Evolutionary conservation across 805 yeast species (phyloP).

Genomic region (Candida manassasensis): DNA sequence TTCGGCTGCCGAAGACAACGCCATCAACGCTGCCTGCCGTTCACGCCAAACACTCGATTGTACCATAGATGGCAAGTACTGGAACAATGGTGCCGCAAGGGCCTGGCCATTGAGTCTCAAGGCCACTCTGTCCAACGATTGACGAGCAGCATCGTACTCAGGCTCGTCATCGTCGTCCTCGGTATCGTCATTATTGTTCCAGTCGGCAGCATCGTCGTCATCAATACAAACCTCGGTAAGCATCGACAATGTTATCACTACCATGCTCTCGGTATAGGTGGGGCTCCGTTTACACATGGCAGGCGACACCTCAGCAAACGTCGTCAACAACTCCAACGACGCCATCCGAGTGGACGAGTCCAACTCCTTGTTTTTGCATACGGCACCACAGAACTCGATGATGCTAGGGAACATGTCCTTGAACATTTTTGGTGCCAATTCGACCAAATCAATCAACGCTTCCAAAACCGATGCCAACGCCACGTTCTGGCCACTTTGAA

Average conservation of each 20-base stretch:
- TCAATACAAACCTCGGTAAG: conserved; percentile 90
- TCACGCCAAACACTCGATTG: conserved; percentile 81
- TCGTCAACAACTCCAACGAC: conserved; percentile 82
- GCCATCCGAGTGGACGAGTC: conserved; percentile 78
- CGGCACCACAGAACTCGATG: conserved; percentile 78
- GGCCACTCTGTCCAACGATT: conserved; percentile 87
- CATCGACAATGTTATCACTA: conserved; percentile 70
- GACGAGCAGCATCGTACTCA: conserved; percentile 88
- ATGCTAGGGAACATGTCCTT: conserved; percentile 86
- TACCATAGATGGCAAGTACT: conserved; percentile 80
- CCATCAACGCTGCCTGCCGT: conserved; percentile 96
- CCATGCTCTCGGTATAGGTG: conserved; percentile 65
- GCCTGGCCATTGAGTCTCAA: conserved; percentile 78
- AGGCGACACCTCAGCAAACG: conserved; percentile 91
- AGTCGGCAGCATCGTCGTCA: conserved; percentile 80
- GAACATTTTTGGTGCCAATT: conserved; percentile 91
- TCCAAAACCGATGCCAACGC: conserved; percentile 87
- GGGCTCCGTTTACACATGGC: conserved; percentile 86
- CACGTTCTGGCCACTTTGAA: conserved; percentile 71
- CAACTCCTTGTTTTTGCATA: conserved; percentile 73
- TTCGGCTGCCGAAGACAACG: conserved; percentile 93
- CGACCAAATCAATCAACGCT: conserved; percentile 83
- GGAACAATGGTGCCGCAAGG: conserved; percentile 82
- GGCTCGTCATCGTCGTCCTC: conserved; percentile 76
- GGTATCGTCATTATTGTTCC: conserved; percentile 81